Conservation (phyloP, 129 eudicot genomes). For the Escallonia herrerae region DNA sequence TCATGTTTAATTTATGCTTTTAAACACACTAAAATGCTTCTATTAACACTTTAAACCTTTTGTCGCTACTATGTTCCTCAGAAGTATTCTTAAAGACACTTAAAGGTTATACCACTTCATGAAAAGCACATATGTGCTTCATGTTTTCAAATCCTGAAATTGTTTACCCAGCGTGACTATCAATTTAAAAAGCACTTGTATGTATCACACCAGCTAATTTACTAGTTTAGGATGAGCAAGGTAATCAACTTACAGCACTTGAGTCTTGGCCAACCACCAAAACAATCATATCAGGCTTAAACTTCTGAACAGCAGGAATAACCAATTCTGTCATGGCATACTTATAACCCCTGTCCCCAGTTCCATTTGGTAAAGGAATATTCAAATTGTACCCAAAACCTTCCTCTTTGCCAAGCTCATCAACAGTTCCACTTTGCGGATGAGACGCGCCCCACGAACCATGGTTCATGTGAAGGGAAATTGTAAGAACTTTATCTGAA, state of each 20-base stretch:
- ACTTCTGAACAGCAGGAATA: slow-evolving; percentile 65
- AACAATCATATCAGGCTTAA: slow-evolving; percentile 75
- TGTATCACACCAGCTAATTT: background rate
- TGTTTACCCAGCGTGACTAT: background rate
- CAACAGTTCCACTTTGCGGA: slow-evolving; percentile 72
- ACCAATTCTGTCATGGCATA: slow-evolving; percentile 67
- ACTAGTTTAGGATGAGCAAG: background rate
- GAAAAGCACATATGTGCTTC: background rate
- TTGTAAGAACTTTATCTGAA: slow-evolving; percentile 67
- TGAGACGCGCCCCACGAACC: slow-evolving; percentile 95
- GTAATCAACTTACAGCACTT: slow-evolving; percentile 73
- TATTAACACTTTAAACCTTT: no score
- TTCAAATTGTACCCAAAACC: slow-evolving; percentile 87
- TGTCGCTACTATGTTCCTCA: no score
- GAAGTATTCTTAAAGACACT: no score
- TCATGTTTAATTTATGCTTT: no score
- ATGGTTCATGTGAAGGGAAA: slow-evolving; percentile 97
- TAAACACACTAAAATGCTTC: no score
- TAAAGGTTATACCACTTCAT: no score
- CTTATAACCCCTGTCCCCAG: slow-evolving; percentile 77
- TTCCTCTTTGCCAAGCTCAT: slow-evolving; percentile 76
- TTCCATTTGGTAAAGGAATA: slow-evolving; percentile 88
- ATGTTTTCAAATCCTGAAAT: background rate
- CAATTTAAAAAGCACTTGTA: background rate
- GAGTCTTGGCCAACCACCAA: slow-evolving; percentile 95